Base-by-base conservation (phyloP, 371 early-diverging fungal genomes). In the Batkoa obscura region DNA sequence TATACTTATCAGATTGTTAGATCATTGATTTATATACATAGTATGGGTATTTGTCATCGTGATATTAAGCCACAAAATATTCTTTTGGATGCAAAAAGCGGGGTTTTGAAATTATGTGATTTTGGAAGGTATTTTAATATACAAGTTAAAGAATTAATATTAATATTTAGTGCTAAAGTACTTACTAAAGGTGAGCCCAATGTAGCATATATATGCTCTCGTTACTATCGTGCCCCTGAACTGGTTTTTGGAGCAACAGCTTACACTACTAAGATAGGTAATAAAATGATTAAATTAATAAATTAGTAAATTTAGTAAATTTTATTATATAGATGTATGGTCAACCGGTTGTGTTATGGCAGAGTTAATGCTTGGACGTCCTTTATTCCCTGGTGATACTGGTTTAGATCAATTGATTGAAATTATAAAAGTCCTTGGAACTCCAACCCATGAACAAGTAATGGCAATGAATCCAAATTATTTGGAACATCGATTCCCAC, bases 11-110 rank as follows among this genome's bases (percentile, higher is more conserved):
- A 98, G 64, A 72, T 98, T 50, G 80, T 95, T 72, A 72, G 91
- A 37, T 91, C 96, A 42, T 72, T 99, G 42, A 86, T 89, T 50
- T 94, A 95, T 66, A 89, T 90, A 58, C 99, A 99, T 70, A 75
- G 90, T 8, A 74, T 87, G 37, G 99, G 98, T 38, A 92, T 86
- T 54, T 81, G 78, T 59, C 81, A 81, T 56, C 79, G 99, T 50
- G 99, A 99, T 69, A 94, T 99, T 70, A 99, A 99, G 71, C 99
- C 98, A 43, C 97, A 97, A 65, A 99, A 99, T 65, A 70, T 99
- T 67, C 76, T 98, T 45, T 76, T 99, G 50, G 87, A 98, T 73
- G 86, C 90, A 50, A 61, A 67, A 17, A 77, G 75, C 23, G 94
- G 92, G 47, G 76, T 92, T 38, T 75, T 95, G 59, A 99, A 99